These are phyloP conservation scores for Rhizopogon salebrosus DNA, from an alignment of 768 basidiomycete species.

Conservation along the genomic window DNA sequence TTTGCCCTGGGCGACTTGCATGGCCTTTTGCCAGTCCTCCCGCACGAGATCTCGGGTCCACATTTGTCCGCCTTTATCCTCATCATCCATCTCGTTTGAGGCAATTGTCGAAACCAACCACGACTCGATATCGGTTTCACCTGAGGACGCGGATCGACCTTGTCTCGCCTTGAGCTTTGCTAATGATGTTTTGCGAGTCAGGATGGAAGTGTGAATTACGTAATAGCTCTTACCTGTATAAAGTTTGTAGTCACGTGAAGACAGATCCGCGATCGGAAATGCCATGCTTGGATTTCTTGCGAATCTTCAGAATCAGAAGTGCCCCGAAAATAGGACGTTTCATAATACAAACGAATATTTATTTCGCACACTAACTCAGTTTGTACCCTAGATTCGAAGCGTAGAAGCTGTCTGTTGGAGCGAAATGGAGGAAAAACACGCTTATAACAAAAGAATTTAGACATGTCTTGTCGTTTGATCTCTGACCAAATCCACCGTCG, in stretches of 20 bases:
- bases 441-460: conserved; percentile 6
- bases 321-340: neutral
- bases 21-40: conserved; percentile 50
- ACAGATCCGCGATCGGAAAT: neutral
- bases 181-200: conserved; percentile 32
- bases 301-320: too few relatives aligned
- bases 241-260: neutral
- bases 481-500: conserved; percentile 6
- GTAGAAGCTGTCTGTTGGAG: conserved; percentile 1
- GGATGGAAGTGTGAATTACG: conserved; percentile 18
- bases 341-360: neutral
- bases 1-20: conserved; percentile 46
- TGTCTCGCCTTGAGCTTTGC: conserved; percentile 49
- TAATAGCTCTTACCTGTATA: neutral
- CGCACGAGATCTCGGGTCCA: conserved; percentile 55
- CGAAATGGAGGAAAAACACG: conserved; percentile 2
- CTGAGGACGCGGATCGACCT: conserved; percentile 23
- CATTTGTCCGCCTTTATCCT: conserved; percentile 12
- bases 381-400: conserved; percentile 5
- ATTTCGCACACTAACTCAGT: conserved; percentile 10
- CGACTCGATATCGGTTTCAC: conserved; percentile 52
- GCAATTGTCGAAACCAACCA: conserved; percentile 53
- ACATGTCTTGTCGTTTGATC: conserved; percentile 4
- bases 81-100: conserved; percentile 26
- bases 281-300: too few relatives aligned